A percentile compares a stretch with the other conserved stretches of the same genome.
Conservation (phyloP, 2,329 filamentous ascomycete genomes). For the Trichoderma sp. region DNA sequence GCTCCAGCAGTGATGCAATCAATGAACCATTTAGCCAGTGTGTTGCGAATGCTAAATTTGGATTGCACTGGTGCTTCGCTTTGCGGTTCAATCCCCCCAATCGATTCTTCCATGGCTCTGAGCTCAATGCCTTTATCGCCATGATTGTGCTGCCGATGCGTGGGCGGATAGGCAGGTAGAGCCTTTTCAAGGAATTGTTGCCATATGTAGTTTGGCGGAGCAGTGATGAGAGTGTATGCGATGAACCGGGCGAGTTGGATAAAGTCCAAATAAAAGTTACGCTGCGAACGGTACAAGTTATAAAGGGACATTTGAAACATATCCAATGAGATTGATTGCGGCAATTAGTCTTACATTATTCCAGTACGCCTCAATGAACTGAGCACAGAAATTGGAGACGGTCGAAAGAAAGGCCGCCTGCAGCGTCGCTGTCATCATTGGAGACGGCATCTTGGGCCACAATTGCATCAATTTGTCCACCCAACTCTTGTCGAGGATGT, state of each 20-base stretch:
- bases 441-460: constrained; percentile 46
- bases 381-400: constrained; percentile 57
- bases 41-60: constrained; percentile 46
- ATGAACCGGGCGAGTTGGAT: constrained; percentile 56
- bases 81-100: not conserved
- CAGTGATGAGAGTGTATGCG: constrained; percentile 53
- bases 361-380: constrained; percentile 54
- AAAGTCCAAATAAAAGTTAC: constrained; percentile 49
- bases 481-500: not conserved
- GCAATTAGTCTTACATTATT: constrained; percentile 39
- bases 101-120: constrained; percentile 31
- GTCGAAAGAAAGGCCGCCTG: constrained; percentile 55
- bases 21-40: constrained; percentile 52
- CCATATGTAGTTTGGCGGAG: constrained; percentile 61
- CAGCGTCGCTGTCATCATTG: constrained; percentile 54
- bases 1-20: constrained; percentile 52
- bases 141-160: not conserved
- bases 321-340: not conserved
- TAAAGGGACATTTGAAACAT: not conserved
- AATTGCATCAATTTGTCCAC: not conserved
- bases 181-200: constrained; percentile 55
- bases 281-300: constrained; percentile 24
- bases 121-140: constrained; percentile 36
- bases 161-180: constrained; percentile 50
- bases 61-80: not conserved